phyloP scores from a whole-genome alignment of 345 rosid species.

The Geranium rotundifolium region DNA sequence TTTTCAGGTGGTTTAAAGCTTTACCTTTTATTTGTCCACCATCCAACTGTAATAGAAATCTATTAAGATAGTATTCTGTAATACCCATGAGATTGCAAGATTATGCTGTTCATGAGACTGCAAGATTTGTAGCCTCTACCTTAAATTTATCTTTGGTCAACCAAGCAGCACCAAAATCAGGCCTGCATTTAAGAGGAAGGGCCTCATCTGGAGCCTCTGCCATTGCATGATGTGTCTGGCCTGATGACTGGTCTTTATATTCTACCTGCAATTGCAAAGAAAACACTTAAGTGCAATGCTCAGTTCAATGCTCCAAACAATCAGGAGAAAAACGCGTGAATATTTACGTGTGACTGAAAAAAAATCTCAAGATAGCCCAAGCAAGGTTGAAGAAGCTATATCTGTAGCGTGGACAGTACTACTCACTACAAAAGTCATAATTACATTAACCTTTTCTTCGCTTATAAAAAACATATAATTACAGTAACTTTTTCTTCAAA shows the following conservation, averaged over 20 bases:
- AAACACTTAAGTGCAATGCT: background rate
- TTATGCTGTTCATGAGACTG: too few species aligned
- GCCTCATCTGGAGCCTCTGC: constrained; percentile 89
- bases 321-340: background rate
- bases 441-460: too few species aligned
- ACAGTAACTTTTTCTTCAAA: too few species aligned
- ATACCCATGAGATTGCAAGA: background rate
- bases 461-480: too few species aligned
- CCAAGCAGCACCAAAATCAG: constrained; percentile 69
- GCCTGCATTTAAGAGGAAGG: constrained; percentile 79
- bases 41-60: background rate
- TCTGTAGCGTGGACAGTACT: too few species aligned
- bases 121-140: constrained; percentile 43
- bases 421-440: too few species aligned
- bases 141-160: constrained; percentile 69
- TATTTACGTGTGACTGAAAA: background rate
- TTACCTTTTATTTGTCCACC: background rate
- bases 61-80: background rate
- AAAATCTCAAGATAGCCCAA: too few species aligned
- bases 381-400: too few species aligned
- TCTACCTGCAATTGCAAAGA: constrained; percentile 43
- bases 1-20: background rate
- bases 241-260: constrained; percentile 56
- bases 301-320: background rate
- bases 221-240: constrained; percentile 44